Evolutionary conservation across 257 asterid species (phyloP).

Genomic region (Solanum tarijense): DNA sequence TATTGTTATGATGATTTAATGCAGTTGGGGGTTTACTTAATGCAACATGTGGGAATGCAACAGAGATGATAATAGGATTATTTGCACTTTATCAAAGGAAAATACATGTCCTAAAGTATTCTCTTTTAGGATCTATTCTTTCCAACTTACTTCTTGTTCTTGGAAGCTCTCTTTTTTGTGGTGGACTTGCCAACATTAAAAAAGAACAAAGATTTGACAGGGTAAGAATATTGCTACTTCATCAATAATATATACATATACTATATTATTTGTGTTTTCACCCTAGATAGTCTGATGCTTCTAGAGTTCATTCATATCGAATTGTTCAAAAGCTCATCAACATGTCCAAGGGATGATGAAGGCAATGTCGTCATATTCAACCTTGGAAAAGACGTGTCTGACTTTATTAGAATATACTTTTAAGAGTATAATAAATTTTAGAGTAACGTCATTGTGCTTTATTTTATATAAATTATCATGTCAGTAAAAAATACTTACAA

Average conservation of each 20-base stretch:
- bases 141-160: conserved; percentile 41
- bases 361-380: background rate
- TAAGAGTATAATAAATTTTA: background rate
- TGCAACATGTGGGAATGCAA: conserved; percentile 48
- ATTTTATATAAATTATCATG: background rate
- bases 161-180: conserved; percentile 27
- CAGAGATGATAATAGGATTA: conserved; percentile 35
- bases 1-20: background rate
- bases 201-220: conserved; percentile 31
- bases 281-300: background rate
- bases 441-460: background rate
- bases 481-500: background rate
- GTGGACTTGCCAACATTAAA: conserved; percentile 28
- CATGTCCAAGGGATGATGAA: background rate
- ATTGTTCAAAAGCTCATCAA: background rate
- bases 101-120: conserved; percentile 26
- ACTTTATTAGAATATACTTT: background rate
- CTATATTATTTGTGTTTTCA: background rate
- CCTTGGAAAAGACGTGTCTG: background rate
- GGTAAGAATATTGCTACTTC: conserved; percentile 6
- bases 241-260: too few species aligned
- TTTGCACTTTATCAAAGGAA: conserved; percentile 28
- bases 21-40: conserved; percentile 41
- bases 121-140: conserved; percentile 36
- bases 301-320: background rate